Base-by-base conservation (phyloP, 345 rosid genomes). In the Eucalyptus albens region DNA sequence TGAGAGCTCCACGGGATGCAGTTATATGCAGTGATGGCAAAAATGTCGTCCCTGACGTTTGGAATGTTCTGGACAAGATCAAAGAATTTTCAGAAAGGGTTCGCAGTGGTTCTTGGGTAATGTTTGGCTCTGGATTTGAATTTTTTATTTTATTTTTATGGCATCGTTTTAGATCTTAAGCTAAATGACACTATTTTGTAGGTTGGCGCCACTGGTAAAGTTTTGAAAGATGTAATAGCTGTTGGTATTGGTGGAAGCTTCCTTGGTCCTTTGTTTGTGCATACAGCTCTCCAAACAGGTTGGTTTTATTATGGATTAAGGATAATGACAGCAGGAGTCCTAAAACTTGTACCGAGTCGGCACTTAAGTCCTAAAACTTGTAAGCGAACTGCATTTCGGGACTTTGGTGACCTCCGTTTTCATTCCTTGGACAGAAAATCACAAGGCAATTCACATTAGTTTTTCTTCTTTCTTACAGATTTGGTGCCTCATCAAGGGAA, bases 241-340 rank as follows among this genome's bases (percentile, higher is more conserved):
- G 51, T 98, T 87, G 98, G 99, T 90, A 98, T 98, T 92, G 99
- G 99, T 89, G 99, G 99, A 89, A 97, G 99, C 94, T 98, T 98
- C 90, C 92, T 98, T 88, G 99, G 99, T 89, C 99, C 99, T 92
- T 94, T 98, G 67, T 98, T 98, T 93, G 97, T 96, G 53, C 99
- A 98, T 90, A 96, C 97, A 11, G 97, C 98, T 92, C 96, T 97
- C 82, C 99, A 96, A 92, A 96, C 99, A 93, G 99, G 99, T 97
- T 89, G 33, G 89, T 87, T 50, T 87, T 22, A 88, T 80, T 33
- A 51, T 67, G 50, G 44, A 44, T 62, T 67, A 86, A 27, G 83
- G 47, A 40, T 40, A 77, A 37, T 11, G 45, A 72, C 83, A 37
- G 83, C 42, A 37, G 13, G 26, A 72, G 15, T 72, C 45, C 83